These are phyloP conservation scores for Amauroascus verrucosus DNA, from an alignment of 2,329 filamentous ascomycete genomes.

Conservation along the genomic window DNA sequence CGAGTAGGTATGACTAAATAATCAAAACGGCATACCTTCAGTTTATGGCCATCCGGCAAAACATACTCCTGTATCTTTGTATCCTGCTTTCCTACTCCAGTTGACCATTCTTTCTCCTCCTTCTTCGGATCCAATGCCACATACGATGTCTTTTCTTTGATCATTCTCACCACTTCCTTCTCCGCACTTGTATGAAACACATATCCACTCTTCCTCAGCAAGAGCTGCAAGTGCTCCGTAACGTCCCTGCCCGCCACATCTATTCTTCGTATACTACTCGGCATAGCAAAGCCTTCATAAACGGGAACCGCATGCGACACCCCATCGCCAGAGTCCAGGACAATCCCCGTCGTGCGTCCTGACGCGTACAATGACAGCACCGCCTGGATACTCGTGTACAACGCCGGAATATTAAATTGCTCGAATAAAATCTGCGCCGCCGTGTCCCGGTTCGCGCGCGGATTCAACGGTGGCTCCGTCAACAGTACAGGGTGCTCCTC, in stretches of 20 bases:
- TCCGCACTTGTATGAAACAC: constrained; percentile 96
- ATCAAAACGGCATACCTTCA: constrained; percentile 54
- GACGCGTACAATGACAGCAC: constrained; percentile 93
- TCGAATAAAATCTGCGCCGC: constrained; percentile 97
- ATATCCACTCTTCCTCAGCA: constrained; percentile 84
- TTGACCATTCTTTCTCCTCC: constrained; percentile 92
- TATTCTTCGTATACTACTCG: constrained; percentile 87
- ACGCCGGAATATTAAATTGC: constrained; percentile 92
- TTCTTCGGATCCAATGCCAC: constrained; percentile 81
- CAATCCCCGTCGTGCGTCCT: constrained; percentile 88
- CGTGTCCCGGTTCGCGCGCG: constrained; percentile 86
- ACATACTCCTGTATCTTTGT: constrained; percentile 76
- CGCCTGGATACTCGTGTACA: constrained; percentile 95
- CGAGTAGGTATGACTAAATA: not conserved
- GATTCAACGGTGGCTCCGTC: constrained; percentile 92
- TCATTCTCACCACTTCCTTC: constrained; percentile 95
- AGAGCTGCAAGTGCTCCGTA: constrained; percentile 83
- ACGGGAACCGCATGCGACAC: constrained; percentile 96
- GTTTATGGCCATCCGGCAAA: constrained; percentile 82
- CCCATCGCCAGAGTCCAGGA: constrained; percentile 88
- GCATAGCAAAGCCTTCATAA: constrained; percentile 95
- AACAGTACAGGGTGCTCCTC: constrained; percentile 97
- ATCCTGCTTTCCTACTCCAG: constrained; percentile 59
- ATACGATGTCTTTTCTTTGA: constrained; percentile 92
- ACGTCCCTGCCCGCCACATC: constrained; percentile 94